Base-by-base conservation (phyloP, 176 grass and related monocot species). In the Carex myosuroides region DNA sequence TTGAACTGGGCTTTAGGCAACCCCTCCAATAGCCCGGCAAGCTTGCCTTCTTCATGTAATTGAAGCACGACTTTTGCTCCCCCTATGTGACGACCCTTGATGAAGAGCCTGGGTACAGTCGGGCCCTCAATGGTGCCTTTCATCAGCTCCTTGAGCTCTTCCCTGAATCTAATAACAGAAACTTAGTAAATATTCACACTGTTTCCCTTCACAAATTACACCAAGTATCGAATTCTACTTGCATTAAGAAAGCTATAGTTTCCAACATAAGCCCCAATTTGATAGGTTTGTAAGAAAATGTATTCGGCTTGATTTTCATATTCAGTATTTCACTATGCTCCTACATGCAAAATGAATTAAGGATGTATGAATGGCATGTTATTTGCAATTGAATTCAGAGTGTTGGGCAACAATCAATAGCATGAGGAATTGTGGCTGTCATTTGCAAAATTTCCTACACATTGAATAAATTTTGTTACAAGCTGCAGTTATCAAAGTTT, bases 31-130 rank as follows among this genome's bases (percentile, higher is more conserved):
- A 93, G 74, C 29, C 44, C 44, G 1, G 87, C 84, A 59, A 93
- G 91, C 30, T 62, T 61, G 1, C 89, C 91, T 68, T 89, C 86
- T 85, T 93, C 91, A 1, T 93, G 87, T 8, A 94, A 84, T 13
- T 86, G 85, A 26, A 89, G 70, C 37, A 94, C 89, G 24, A 84
- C 81, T 16, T 90, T 89, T 0, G 74, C 88, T 58, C 88, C 88
- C 24, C 88, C 91, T 1, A 94, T 88, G 65, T 89, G 71, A 0
- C 83, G 70, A 1, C 92, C 92, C 21, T 84, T 86, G 26, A 94
- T 86, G 74, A 94, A 91, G 17, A 94, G 85, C 41, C 89, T 78
- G 6, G 91, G 91, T 2, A 90, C 79, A 22, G 46, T 13, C 0
- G 77, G 59, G 32, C 86, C 81, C 57, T 74, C 85, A 44, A 3